A percentile compares a stretch with the other conserved stretches of the same genome.
Conservation (phyloP, 2,329 filamentous ascomycete species). For the Ophiostoma himal-ulmi region DNA sequence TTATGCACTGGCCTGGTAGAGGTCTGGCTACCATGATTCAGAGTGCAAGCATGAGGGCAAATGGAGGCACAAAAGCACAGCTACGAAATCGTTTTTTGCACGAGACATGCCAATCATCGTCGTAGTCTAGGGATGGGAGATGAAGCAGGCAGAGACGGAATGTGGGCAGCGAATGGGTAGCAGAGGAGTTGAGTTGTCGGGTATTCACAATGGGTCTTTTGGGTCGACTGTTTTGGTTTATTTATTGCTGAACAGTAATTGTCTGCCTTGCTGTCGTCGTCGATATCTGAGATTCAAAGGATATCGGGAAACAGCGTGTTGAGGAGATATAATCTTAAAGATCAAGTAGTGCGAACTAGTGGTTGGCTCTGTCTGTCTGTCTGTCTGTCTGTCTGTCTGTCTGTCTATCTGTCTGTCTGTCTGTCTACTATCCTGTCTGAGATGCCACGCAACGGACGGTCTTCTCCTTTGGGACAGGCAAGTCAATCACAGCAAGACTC, state of each 20-base stretch:
- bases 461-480: background rate
- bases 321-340: background rate
- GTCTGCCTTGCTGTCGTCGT: background rate
- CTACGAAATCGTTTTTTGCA: background rate
- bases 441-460: conserved; percentile 1
- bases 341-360: background rate
- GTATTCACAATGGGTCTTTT: background rate
- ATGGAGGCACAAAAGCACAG: background rate
- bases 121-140: conserved; percentile 3
- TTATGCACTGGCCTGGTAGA: background rate
- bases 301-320: background rate
- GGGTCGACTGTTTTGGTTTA: background rate
- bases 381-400: too few species aligned
- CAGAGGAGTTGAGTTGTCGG: background rate
- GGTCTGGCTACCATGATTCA: background rate
- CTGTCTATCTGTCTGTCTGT: too few species aligned
- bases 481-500: background rate
- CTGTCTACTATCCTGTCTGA: background rate
- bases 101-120: background rate
- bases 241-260: background rate
- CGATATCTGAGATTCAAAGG: background rate
- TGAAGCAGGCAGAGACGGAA: conserved; percentile 11
- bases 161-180: background rate
- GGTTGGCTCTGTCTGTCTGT: background rate
- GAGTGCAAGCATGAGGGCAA: background rate